phyloP scores from a whole-genome alignment of 2,329 filamentous ascomycete genomes.

The Aureobasidium sp. region DNA sequence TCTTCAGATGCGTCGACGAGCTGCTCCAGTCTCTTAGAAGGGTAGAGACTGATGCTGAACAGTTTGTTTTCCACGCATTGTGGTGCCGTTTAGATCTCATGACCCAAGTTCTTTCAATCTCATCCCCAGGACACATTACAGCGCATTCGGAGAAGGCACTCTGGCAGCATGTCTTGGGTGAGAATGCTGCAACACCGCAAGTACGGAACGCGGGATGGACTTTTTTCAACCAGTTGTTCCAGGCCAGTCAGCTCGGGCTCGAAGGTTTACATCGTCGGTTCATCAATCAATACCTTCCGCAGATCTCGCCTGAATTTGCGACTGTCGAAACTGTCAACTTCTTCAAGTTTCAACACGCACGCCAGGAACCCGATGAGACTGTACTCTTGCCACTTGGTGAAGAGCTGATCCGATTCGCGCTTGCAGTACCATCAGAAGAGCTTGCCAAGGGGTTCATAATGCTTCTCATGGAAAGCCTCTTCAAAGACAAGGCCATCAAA shows the following conservation, averaged over 20 bases:
- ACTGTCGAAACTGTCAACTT: constrained; percentile 30
- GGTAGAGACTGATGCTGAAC: constrained; percentile 16
- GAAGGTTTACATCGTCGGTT: constrained; percentile 36
- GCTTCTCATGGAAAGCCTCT: background rate
- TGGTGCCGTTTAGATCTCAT: background rate
- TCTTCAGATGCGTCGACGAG: constrained; percentile 27
- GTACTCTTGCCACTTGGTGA: background rate
- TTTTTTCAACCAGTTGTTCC: constrained; percentile 46
- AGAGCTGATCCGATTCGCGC: background rate
- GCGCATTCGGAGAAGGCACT: constrained; percentile 47
- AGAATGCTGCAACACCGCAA: constrained; percentile 47
- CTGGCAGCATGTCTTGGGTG: constrained; percentile 66
- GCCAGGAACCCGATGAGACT: background rate
- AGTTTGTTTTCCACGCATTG: background rate
- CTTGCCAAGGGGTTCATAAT: background rate
- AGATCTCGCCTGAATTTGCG: constrained; percentile 48
- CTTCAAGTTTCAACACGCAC: background rate
- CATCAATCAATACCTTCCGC: constrained; percentile 48
- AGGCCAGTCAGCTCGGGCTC: constrained; percentile 21
- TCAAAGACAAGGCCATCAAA: background rate
- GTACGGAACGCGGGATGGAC: constrained; percentile 63
- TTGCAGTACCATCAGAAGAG: background rate
- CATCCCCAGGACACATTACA: background rate
- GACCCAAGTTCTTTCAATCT: background rate
- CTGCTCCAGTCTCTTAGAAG: constrained; percentile 27